phyloP scores from a whole-genome alignment of 306 rosid genomes.

The Ceratonia siliqua region DNA sequence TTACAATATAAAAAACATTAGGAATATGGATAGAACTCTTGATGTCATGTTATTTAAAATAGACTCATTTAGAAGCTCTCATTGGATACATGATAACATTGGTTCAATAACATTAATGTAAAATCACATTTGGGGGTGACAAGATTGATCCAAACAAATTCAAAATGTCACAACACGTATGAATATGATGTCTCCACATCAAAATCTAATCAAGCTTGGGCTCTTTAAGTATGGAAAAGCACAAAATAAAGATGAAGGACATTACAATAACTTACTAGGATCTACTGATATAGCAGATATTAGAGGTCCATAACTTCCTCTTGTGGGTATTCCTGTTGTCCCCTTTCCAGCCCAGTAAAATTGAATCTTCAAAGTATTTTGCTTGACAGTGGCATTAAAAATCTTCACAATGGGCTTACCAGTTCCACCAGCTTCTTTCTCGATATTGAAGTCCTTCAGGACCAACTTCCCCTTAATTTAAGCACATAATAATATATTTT shows the following conservation, averaged over 20 bases:
- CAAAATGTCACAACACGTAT: background rate
- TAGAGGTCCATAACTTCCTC: slow-evolving; percentile 94
- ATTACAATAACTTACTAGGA: slow-evolving; percentile 68
- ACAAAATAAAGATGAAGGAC: slow-evolving; percentile 1
- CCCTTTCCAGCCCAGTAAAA: slow-evolving; percentile 97
- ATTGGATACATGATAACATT: background rate
- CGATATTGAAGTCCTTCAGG: slow-evolving; percentile 77
- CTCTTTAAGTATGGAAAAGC: slow-evolving; percentile 1
- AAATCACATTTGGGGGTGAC: background rate
- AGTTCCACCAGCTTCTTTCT: slow-evolving; percentile 76
- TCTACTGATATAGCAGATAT: slow-evolving; percentile 85
- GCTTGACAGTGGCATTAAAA: slow-evolving; percentile 54
- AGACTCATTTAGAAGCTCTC: background rate
- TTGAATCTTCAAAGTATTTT: slow-evolving; percentile 73
- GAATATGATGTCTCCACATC: background rate
- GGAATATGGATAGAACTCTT: background rate
- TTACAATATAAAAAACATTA: background rate
- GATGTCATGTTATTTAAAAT: background rate
- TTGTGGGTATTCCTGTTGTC: slow-evolving; percentile 91
- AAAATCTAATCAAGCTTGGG: background rate
- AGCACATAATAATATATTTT: slow-evolving; percentile 33
- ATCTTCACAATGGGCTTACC: slow-evolving; percentile 61
- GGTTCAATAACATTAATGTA: background rate
- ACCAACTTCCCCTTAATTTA: slow-evolving; percentile 65
- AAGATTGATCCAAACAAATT: background rate